Conservation (phyloP, 2,329 filamentous ascomycete species). For the Exophiala bonariae region DNA sequence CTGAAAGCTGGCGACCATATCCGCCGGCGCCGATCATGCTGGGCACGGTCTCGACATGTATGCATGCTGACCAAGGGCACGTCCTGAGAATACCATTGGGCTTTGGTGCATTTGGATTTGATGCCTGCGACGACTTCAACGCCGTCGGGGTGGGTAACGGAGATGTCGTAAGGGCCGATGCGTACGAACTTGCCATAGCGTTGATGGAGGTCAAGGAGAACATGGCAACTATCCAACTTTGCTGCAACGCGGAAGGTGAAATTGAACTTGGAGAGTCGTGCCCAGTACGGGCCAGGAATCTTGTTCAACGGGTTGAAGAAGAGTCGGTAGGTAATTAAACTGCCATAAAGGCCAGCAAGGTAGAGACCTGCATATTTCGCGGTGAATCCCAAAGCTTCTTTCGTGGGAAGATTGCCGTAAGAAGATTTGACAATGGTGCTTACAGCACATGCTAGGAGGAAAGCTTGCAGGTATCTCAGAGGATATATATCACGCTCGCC, state of each 20-base stretch:
- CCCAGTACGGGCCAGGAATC: slow-evolving; percentile 34
- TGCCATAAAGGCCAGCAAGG: slow-evolving; percentile 17
- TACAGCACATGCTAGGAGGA: slow-evolving; percentile 7
- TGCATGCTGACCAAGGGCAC: slow-evolving; percentile 40
- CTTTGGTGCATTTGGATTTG: slow-evolving; percentile 41
- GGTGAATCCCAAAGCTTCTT: slow-evolving; percentile 5
- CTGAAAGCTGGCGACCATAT: slow-evolving; percentile 45
- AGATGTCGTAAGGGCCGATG: slow-evolving; percentile 22
- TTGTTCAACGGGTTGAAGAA: slow-evolving; percentile 33
- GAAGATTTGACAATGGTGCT: slow-evolving; percentile 6
- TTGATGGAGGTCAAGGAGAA: slow-evolving; percentile 16
- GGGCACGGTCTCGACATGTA: slow-evolving; percentile 35
- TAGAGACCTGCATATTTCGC: slow-evolving; percentile 6
- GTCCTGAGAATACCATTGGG: slow-evolving; percentile 41
- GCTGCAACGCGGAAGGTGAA: slow-evolving; percentile 5
- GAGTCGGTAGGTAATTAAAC: slow-evolving; percentile 31
- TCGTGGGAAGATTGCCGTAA: slow-evolving; percentile 9
- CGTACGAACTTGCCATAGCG: slow-evolving; percentile 25
- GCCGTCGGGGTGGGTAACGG: slow-evolving; percentile 25
- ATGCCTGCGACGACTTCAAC: slow-evolving; percentile 40
- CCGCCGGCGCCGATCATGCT: slow-evolving; percentile 41
- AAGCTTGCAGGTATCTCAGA: slow-evolving; percentile 16
- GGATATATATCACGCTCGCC: slow-evolving; percentile 20
- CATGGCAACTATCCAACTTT: slow-evolving; percentile 9
- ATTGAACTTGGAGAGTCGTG: slow-evolving; percentile 19